These are phyloP conservation scores for Diutina ranongensis DNA, from an alignment of 1,139 yeast genomes.

Conservation along the genomic window DNA sequence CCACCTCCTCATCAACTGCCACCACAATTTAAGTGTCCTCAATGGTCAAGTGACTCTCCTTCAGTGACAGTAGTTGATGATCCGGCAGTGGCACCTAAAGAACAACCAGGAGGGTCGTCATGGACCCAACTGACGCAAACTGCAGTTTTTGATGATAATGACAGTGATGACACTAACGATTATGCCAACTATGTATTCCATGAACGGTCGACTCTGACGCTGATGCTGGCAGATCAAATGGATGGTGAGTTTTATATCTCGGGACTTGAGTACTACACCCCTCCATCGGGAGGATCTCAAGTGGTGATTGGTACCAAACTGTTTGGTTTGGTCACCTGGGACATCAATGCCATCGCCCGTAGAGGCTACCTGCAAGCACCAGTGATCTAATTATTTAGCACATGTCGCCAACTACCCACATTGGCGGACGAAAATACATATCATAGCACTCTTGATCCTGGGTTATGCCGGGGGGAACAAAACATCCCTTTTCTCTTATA, in stretches of 20 bases:
- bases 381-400: neutral
- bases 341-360: neutral
- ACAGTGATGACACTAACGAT: neutral
- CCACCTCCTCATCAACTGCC: constrained; percentile 13
- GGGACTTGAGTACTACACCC: constrained; percentile 3
- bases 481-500: neutral
- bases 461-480: too few species aligned
- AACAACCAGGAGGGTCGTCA: neutral
- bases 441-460: too few species aligned
- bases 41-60: constrained; percentile 12
- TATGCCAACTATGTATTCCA: neutral
- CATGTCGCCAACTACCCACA: too few species aligned
- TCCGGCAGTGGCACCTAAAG: constrained; percentile 4
- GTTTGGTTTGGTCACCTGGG: neutral
- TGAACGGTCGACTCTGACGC: neutral
- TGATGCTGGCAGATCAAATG: neutral
- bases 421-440: too few species aligned
- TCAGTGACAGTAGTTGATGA: neutral
- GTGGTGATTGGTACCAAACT: neutral
- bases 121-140: neutral
- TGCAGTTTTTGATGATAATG: neutral
- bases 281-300: neutral
- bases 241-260: constrained; percentile 2
- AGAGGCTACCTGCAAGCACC: neutral
- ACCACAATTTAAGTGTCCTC: constrained; percentile 17